Percentiles rank a stretch among this genome's conserved stretches.
Evolutionary conservation across 805 yeast genomes (phyloP).

Genomic region (Lipomyces oligophaga): DNA sequence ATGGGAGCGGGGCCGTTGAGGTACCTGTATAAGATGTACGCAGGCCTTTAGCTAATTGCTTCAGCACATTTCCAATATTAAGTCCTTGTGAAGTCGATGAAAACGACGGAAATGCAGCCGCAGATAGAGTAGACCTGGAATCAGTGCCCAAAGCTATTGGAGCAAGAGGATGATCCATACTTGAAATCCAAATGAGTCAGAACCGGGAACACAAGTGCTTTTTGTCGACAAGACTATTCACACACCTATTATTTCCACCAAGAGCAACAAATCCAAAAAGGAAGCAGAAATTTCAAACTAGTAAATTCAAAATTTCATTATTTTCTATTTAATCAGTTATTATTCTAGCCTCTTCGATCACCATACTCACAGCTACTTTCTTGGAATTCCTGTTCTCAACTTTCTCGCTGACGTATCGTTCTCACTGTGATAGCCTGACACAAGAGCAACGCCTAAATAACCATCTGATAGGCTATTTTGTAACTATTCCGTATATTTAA

Average conservation of each 20-base stretch:
- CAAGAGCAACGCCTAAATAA: no score
- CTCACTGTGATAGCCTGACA: no score
- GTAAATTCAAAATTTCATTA: no score
- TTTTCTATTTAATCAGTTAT: no score
- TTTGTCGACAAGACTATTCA: background rate
- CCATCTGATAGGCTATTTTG: no score
- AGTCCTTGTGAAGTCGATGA: constrained; percentile 2
- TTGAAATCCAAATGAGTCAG: background rate
- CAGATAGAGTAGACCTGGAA: constrained; percentile 1
- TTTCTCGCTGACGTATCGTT: no score
- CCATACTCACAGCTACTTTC: no score
- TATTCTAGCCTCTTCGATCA: no score
- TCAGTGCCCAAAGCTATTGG: background rate
- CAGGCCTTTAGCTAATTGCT: constrained; percentile 34
- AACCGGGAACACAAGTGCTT: no score
- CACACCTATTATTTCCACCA: background rate
- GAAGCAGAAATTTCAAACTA: no score
- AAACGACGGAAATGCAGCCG: background rate
- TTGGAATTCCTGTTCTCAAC: no score
- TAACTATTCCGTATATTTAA: no score
- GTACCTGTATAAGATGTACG: constrained; percentile 25
- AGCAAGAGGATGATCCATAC: background rate
- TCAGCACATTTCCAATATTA: constrained; percentile 33
- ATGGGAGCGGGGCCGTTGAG: constrained; percentile 7
- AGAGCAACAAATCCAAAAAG: background rate